Evolutionary conservation across 768 basidiomycete species (phyloP), one percentile per base, ranked within the genome.

Genomic region (Tephrocybe sp.): DNA sequence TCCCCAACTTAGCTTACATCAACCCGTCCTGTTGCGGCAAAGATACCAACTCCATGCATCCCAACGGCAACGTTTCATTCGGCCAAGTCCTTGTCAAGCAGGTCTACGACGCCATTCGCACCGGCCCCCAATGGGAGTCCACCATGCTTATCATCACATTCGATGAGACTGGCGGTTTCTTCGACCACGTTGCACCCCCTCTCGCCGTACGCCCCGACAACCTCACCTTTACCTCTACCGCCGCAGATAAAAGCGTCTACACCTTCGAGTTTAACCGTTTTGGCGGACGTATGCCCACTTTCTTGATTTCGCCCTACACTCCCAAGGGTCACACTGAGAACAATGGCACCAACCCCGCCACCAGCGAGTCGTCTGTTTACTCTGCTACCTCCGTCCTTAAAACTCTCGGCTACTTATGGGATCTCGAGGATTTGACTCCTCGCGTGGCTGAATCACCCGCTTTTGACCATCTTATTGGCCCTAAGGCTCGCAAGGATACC

Each of bases 131-230:
- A 34, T 69, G 68, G 68, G 33, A 54, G 8, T 54, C 66, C 42
- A 68, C 62, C 2, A 54, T 69, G 34, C 56, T 68, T 48, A 23
- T 69, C 48, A n/a, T 69, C 55, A 66, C 65, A 39, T 68, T 62
- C 55, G 68, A 69, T 43, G 68, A 69, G 48, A 56, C 56, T 42
- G 68, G 68, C 32, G 68, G 68, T 3, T 69, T 67, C 58, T 58
- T 56, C 39, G 68, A 69, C 50, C 68, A 68, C 58, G 68, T 69
- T 39, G 55, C 66, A 6, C 61, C 68, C 7, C 67, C 67, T 12
- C 54, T 62, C 28, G 62, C 60, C 38, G 61, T 64, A 15, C 58
- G 33, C 66, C 5, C 42, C 24, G 68, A 69, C 54, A 47, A 57
- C 50, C 50, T 60, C 26, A 61, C 64, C 4, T 67, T 65, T 60